Base-by-base conservation (phyloP, 495 filamentous ascomycete genomes). In the Neurospora africana region DNA sequence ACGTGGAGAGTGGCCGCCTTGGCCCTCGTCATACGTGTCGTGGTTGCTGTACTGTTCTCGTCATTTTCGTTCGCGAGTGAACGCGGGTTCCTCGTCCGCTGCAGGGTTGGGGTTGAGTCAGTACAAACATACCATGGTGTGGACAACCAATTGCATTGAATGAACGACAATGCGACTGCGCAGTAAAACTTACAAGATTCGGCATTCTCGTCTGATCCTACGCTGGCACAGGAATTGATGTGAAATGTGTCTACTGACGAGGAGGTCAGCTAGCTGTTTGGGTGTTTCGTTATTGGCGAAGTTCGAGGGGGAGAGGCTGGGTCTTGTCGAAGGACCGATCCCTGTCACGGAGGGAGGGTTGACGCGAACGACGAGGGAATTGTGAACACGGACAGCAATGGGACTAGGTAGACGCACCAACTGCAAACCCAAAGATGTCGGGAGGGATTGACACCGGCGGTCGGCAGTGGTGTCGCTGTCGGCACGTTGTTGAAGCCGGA, bases 11-110 rank as follows among this genome's bases (percentile, higher is more conserved):
- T 91, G 47, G 92, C 92, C 17, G 94, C 89, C 83, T 99, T 99
- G 72, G 96, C 95, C 80, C 95, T 87, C 70, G 95, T 99, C 78
- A 98, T 77, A 82, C 95, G 93, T 81, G 89, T 90, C 72, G 91
- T 88, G 33, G 86, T 74, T 35, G 61, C 68, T 40, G 68, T 88
- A 47, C 81, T 83, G 77, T 97, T 97, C 85, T 98, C 95, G 78
- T 97, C 95, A 78, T 97, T 97, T 82, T 97, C 93, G 80, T 98
- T 95, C 76, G 90, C 90, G 72, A 90, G 82, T 75, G 88, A 86
- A 82, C 93, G 89, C 71, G 69, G 68, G 74, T 71, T 78, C 73
- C 75, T 79, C 53, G 76, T 77, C 35, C 69, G 70, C 73, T 71
- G 69, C 69, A 44, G 33, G 21, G 61, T 23, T 40, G 61, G 37